Conservation (phyloP, 2,329 filamentous ascomycete genomes). For the Pestalotiopsis sp. region DNA sequence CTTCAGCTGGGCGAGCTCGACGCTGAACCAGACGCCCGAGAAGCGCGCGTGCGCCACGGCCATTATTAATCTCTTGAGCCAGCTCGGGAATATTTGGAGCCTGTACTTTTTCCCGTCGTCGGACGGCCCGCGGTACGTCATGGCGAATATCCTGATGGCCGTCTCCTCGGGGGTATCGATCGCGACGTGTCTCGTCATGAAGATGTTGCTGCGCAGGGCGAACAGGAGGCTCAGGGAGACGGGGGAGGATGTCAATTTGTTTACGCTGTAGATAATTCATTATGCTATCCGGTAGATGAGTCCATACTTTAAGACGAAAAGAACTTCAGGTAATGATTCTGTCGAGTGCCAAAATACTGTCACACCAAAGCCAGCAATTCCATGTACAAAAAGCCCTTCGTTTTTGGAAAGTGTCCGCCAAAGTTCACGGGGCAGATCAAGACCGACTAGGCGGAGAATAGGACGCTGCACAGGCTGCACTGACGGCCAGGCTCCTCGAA, state of each 20-base stretch:
- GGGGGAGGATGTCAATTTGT: neutral
- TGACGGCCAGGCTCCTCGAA: constrained; percentile 21
- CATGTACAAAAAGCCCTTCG: no score
- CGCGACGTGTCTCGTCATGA: neutral
- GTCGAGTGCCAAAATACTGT: no score
- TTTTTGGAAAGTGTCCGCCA: constrained; percentile 17
- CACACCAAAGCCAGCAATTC: no score
- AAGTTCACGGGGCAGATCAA: constrained; percentile 26
- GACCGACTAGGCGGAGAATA: constrained; percentile 25
- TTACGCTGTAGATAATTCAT: neutral
- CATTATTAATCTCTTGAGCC: constrained; percentile 38
- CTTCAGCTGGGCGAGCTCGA: constrained; percentile 46
- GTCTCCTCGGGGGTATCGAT: neutral
- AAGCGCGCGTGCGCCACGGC: constrained; percentile 36
- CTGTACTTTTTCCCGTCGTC: constrained; percentile 39
- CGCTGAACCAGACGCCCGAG: constrained; percentile 47
- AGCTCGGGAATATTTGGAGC: constrained; percentile 41
- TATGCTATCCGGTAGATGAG: no score
- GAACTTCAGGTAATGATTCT: no score
- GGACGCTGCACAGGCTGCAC: constrained; percentile 17
- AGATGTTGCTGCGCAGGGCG: neutral
- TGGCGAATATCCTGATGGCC: constrained; percentile 28
- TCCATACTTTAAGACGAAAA: no score
- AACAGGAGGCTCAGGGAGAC: neutral
- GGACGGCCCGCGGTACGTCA: constrained; percentile 31